phyloP scores from a whole-genome alignment of 2,329 filamentous ascomycete genomes.

The Aureobasidium sp. region DNA sequence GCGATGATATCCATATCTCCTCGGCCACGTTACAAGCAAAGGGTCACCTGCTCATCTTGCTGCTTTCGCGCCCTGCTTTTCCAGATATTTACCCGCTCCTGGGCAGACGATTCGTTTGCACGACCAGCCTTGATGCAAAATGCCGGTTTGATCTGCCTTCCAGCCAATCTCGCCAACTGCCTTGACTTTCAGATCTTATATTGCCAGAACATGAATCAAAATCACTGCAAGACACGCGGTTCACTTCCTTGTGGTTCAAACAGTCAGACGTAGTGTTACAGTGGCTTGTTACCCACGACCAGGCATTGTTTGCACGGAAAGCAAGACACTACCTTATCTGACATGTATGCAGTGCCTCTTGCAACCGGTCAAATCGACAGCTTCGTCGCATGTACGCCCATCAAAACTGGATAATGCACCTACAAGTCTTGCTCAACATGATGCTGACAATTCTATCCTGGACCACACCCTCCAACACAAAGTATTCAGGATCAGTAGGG shows the following conservation, averaged over 20 bases:
- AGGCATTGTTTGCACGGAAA: not conserved
- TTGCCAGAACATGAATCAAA: not conserved
- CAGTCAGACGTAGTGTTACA: not conserved
- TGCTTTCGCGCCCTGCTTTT: not conserved
- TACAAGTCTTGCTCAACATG: not conserved
- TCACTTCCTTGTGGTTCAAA: not conserved
- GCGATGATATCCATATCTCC: not conserved
- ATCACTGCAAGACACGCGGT: not conserved
- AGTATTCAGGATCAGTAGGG: not conserved
- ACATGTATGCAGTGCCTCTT: not conserved
- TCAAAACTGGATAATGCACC: not conserved
- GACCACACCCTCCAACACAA: not conserved
- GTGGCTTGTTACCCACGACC: not conserved
- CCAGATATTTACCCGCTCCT: not conserved
- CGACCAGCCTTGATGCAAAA: not conserved
- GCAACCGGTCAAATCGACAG: not conserved
- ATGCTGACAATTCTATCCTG: not conserved
- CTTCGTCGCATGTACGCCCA: not conserved
- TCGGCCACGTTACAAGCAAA: slow-evolving; percentile 4
- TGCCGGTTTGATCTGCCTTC: slow-evolving; percentile 2
- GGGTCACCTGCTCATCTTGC: slow-evolving; percentile 1
- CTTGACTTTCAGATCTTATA: not conserved
- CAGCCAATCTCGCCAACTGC: not conserved
- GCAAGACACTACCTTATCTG: not conserved
- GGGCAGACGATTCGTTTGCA: not conserved